Percentiles rank a stretch among this genome's conserved stretches.
Evolutionary conservation across 805 yeast species (phyloP).

Genomic region (Saccharomycopsis fodiens): DNA sequence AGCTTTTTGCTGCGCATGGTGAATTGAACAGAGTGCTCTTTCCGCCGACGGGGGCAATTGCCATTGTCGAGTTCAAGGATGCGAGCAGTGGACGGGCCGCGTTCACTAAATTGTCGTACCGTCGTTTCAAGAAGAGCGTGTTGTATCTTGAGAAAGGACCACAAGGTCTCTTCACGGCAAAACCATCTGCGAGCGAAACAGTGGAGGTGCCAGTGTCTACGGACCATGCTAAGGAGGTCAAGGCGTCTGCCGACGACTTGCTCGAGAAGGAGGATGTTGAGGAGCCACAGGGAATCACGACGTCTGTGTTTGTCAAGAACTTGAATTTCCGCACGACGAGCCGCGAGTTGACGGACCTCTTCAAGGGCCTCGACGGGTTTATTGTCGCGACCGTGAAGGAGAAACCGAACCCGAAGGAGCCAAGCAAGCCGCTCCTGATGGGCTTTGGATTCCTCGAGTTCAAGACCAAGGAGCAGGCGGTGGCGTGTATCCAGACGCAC

Average conservation of each 20-base stretch:
- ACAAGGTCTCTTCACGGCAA: constrained; percentile 61
- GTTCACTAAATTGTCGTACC: constrained; percentile 77
- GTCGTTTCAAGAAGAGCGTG: constrained; percentile 81
- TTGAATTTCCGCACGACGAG: constrained; percentile 76
- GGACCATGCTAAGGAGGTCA: constrained; percentile 33
- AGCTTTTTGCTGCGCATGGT: constrained; percentile 74
- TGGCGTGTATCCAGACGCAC: constrained; percentile 60
- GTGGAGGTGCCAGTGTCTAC: constrained; percentile 10
- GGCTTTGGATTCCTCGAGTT: constrained; percentile 97
- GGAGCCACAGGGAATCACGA: constrained; percentile 60
- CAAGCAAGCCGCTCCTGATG: constrained; percentile 73
- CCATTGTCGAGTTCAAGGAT: constrained; percentile 84
- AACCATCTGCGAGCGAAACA: constrained; percentile 35
- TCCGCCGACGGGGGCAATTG: constrained; percentile 97
- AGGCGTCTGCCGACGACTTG: constrained; percentile 38
- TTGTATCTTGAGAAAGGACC: constrained; percentile 94
- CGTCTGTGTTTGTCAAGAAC: constrained; percentile 86
- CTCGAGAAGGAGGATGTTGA: constrained; percentile 29
- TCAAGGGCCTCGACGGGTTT: constrained; percentile 72
- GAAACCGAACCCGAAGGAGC: constrained; percentile 76
- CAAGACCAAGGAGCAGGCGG: constrained; percentile 68
- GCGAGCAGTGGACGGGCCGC: constrained; percentile 82
- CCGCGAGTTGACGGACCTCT: constrained; percentile 46
- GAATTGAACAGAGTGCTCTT: constrained; percentile 70
- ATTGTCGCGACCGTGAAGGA: constrained; percentile 75